Evolutionary conservation across 495 filamentous ascomycete genomes (phyloP).

Genomic region (Hyaloscypha variabilis): DNA sequence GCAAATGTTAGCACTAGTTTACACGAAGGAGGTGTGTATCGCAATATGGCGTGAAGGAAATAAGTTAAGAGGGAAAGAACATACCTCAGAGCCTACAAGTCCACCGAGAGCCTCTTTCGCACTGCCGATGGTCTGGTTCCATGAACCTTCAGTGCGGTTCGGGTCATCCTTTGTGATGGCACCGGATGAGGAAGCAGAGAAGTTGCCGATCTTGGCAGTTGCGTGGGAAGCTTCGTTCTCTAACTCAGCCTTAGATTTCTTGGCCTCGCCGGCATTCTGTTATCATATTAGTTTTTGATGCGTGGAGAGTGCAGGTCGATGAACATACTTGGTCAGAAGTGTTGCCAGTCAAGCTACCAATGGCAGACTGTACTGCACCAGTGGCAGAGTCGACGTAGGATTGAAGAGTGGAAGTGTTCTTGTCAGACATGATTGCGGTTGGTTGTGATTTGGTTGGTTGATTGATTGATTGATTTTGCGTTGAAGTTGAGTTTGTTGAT

Average conservation of each 20-base stretch:
- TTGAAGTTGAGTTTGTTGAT: neutral
- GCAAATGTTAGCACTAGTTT: neutral
- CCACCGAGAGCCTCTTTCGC: slow-evolving; percentile 83
- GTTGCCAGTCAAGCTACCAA: slow-evolving; percentile 78
- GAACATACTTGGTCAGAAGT: slow-evolving; percentile 58
- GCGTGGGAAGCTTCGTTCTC: slow-evolving; percentile 74
- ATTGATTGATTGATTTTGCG: neutral
- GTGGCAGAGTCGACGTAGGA: slow-evolving; percentile 80
- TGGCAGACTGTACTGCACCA: slow-evolving; percentile 68
- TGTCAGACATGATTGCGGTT: slow-evolving; percentile 59
- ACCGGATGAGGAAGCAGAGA: slow-evolving; percentile 69
- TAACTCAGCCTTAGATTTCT: slow-evolving; percentile 60
- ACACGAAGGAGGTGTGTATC: neutral
- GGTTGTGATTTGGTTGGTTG: slow-evolving; percentile 13
- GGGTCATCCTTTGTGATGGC: slow-evolving; percentile 72
- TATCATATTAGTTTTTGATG: slow-evolving; percentile 7
- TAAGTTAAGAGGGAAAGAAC: slow-evolving; percentile 16
- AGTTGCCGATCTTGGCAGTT: slow-evolving; percentile 68
- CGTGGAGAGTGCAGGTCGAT: slow-evolving; percentile 27
- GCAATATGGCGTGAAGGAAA: neutral
- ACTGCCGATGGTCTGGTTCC: slow-evolving; percentile 86
- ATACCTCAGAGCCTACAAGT: slow-evolving; percentile 70
- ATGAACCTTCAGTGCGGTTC: slow-evolving; percentile 70
- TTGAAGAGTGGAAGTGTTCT: slow-evolving; percentile 77
- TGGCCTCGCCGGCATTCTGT: slow-evolving; percentile 53